Percentiles rank a stretch among this genome's conserved stretches.
These are phyloP conservation scores for Cnidoscolus chayamansa DNA, from an alignment of 441 rosid species.

Conservation along the genomic window DNA sequence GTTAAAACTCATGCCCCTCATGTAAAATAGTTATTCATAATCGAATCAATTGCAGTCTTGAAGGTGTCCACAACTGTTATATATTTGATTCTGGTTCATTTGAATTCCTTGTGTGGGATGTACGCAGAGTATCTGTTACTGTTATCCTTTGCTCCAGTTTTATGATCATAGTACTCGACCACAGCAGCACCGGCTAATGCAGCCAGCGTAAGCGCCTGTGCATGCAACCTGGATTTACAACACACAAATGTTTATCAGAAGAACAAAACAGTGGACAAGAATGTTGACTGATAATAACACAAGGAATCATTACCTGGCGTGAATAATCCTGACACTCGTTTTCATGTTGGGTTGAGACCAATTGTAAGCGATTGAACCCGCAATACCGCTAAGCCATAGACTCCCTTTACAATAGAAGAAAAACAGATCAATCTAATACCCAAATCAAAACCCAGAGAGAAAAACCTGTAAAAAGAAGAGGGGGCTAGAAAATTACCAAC, in stretches of 20 bases:
- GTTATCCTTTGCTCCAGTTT: slow-evolving; percentile 44
- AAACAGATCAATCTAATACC: slow-evolving; percentile 12
- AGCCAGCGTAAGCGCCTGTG: slow-evolving; percentile 80
- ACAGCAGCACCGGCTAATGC: slow-evolving; percentile 86
- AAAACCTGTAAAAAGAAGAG: no score
- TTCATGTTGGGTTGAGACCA: slow-evolving; percentile 94
- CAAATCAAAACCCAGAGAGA: not conserved
- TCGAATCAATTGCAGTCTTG: not conserved
- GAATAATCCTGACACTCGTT: slow-evolving; percentile 87
- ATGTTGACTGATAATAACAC: not conserved
- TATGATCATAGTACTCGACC: slow-evolving; percentile 79
- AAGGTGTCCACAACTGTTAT: not conserved
- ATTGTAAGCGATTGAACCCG: slow-evolving; percentile 85
- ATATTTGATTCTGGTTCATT: not conserved
- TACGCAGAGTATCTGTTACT: slow-evolving; percentile 45
- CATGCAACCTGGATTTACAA: slow-evolving; percentile 61
- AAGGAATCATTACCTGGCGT: slow-evolving; percentile 56
- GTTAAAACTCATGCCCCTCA: slow-evolving; percentile 12
- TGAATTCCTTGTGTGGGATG: slow-evolving; percentile 49
- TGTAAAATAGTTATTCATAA: slow-evolving; percentile 5
- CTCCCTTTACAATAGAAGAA: slow-evolving; percentile 39
- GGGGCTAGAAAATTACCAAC: slow-evolving; percentile 50
- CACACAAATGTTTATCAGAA: not conserved
- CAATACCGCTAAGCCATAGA: slow-evolving; percentile 82
- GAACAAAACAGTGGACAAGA: not conserved